A percentile compares a stretch with the other conserved stretches of the same genome.
Conservation (phyloP, 805 yeast genomes). For the Gaillardinia entomophila region DNA sequence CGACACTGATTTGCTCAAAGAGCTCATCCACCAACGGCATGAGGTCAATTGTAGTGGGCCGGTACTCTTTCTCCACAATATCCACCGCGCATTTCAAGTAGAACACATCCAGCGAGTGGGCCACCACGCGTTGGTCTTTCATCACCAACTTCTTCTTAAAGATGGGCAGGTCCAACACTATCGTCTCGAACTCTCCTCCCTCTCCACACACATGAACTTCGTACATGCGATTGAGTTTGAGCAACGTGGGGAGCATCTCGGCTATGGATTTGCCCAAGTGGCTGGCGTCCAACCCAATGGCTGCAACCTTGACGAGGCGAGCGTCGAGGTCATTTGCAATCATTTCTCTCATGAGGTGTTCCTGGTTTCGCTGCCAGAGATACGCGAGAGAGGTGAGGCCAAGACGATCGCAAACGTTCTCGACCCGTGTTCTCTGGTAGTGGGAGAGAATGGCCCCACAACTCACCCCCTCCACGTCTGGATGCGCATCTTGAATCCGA, state of each 20-base stretch:
- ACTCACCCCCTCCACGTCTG: conserved; percentile 78
- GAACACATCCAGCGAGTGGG: conserved; percentile 59
- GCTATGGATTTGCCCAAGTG: conserved; percentile 68
- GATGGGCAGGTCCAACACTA: conserved; percentile 87
- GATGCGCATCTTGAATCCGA: conserved; percentile 46
- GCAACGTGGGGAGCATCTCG: conserved; percentile 54
- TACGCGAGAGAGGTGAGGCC: conserved; percentile 67
- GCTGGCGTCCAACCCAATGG: conserved; percentile 63
- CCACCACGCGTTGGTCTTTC: conserved; percentile 30
- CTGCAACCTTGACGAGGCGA: conserved; percentile 86
- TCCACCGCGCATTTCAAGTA: conserved; percentile 55
- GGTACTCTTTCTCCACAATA: conserved; percentile 30
- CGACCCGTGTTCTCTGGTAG: conserved; percentile 94
- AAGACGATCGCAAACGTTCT: conserved; percentile 74
- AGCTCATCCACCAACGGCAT: conserved; percentile 38
- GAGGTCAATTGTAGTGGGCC: conserved; percentile 7
- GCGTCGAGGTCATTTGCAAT: conserved; percentile 66
- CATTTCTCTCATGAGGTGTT: conserved; percentile 78
- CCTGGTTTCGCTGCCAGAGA: conserved; percentile 88
- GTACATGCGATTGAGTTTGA: conserved; percentile 52
- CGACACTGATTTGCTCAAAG: conserved; percentile 26
- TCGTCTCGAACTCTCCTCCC: conserved; percentile 96
- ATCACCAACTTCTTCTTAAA: conserved; percentile 52
- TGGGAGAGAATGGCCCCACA: conserved; percentile 95
- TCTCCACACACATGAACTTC: conserved; percentile 97